Base-by-base conservation (phyloP, 2,329 filamentous ascomycete species). In the Trichoderma afroharzianum region DNA sequence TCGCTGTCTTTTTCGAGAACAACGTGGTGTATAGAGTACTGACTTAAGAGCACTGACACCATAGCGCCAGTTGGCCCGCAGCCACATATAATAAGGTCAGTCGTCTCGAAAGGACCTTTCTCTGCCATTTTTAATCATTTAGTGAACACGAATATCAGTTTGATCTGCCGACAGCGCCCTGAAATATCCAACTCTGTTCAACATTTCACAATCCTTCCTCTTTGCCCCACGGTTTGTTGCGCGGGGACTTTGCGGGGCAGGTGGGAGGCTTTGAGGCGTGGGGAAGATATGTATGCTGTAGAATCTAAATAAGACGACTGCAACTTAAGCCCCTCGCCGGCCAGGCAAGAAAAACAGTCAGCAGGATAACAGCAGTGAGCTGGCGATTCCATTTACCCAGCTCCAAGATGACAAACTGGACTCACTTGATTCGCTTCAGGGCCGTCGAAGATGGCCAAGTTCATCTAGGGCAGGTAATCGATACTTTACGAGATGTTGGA, bases 41-140 rank as follows among this genome's bases (percentile, higher is more conserved):
- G 67, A 4, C 76, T 68, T 15, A 78, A 67, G 24, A 73, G 57
- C 3, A 71, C 71, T 3, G 76, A 76, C 8, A 77, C 68, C 73
- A 77, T 73, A 14, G 76, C 77, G 4, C 77, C 77, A 8, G 77
- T 77, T 11, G 77, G 77, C 15, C 77, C 77, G 63, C 76, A 77
- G 18, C 77, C 77, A 59, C 75, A 75, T 32, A 78, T 74, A 21
- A 77, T 30, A 24, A 77, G 66, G 63, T 77, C 74, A 3, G 74
- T 76, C 15, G 74, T 75, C 61, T 76, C 76, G 8, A 55, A 28
- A 9, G 24, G 50, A 3, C 24, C 50, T 18, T 63, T 33, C 0
- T 28, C 50, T 55, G 50, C 24, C 50, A 55, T 55, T 12, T 4
- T 55, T 55, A 24, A 15, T 55, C 50, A 24, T 55, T 55, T 18